Base-by-base conservation (phyloP, 306 rosid genomes). In the Casuarina glauca region DNA sequence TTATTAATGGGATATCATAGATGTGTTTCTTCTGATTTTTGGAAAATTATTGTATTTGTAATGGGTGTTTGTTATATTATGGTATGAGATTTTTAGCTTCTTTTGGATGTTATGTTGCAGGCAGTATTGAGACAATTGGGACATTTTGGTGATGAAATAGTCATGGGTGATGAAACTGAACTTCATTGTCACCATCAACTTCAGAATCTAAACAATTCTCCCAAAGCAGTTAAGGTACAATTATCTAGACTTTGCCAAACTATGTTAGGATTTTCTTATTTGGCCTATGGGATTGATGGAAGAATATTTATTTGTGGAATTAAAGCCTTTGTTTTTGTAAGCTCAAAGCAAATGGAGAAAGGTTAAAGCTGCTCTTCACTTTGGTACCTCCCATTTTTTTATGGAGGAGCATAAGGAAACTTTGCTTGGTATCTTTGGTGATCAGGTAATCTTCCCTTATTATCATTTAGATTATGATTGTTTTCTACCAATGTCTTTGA, bases 281-380 rank as follows among this genome's bases (percentile, higher is more conserved):
- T 74, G n/a, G 52, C 36, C 49, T 53, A 10, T 64, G 15, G 35
- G 8, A 55, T 36, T 73, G 20, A 41, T 42, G 57, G 35, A 45
- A 53, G 74, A 60, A 41, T 48, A 10, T 10, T 26, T 75, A 94
- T 90, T 73, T 96, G 93, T 61, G 94, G 96, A 39, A 82, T 90
- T 50, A 94, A 90, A 83, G 92, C 92, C 58, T 83, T 90, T 66
- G 79, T 82, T 20, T 85, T 94, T 67, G 42, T 85, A 69, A 88
- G 97, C 87, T 77, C 87, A 76, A 94, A 92, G 87, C 97, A 94
- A 86, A 87, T 90, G 91, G 92, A 88, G 70, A 89, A 90, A 79
- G 96, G 97, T 92, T 78, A 82, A 74, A 66, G 90, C 90, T 75
- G 84, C 97, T 49, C 77, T 82, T 79, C 82, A 81, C 83, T 78